Conservation (phyloP, 306 rosid genomes). For the Astragalus glycyphyllos region DNA sequence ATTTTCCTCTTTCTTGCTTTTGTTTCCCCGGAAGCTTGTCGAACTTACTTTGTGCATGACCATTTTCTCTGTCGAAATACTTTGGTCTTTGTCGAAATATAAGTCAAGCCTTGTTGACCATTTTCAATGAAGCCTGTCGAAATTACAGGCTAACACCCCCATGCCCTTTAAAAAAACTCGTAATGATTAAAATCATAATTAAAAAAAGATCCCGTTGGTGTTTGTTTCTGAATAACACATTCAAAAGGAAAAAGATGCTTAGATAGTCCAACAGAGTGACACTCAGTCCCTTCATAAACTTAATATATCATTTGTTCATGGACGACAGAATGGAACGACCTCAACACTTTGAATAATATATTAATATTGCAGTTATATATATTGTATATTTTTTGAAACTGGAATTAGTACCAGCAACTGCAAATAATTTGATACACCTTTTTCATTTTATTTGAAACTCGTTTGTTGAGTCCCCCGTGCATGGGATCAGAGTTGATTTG, state of each 20-base stretch:
- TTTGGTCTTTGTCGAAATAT: too few species aligned
- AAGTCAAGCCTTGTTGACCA: too few species aligned
- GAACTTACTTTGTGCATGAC: too few species aligned
- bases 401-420: neutral
- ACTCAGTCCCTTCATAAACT: neutral
- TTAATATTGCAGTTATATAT: neutral
- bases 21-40: too few species aligned
- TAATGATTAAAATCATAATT: neutral
- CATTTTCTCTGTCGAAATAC: too few species aligned
- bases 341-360: slow-evolving; percentile 17
- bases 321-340: slow-evolving; percentile 9
- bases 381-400: neutral
- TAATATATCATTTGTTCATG: slow-evolving; percentile 21
- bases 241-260: slow-evolving; percentile 34
- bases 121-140: too few species aligned
- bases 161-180: too few species aligned
- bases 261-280: slow-evolving; percentile 35
- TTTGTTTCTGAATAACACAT: slow-evolving; percentile 28
- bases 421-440: neutral
- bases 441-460: slow-evolving; percentile 1
- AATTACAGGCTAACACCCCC: too few species aligned
- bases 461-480: neutral
- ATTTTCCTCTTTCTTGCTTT: too few species aligned
- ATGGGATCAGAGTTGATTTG: neutral
- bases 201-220: slow-evolving; percentile 19